Conservation (phyloP, 225 moss, liverwort and hornwort genomes). For the Polytrichum formosum region DNA sequence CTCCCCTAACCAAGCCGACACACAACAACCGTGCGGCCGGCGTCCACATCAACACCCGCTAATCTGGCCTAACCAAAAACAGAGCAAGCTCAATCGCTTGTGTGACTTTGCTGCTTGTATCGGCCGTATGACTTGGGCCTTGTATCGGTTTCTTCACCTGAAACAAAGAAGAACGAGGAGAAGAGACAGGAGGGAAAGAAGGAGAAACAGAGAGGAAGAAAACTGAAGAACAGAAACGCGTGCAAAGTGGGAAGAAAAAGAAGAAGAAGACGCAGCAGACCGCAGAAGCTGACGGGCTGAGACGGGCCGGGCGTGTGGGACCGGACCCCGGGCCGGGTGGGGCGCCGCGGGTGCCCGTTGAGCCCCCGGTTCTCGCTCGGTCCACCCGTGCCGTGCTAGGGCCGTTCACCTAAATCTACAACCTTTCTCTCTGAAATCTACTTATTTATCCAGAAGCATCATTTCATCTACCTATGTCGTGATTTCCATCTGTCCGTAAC, state of each 20-base stretch:
- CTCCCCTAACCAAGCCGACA: neutral
- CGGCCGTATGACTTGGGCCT: too few relatives aligned
- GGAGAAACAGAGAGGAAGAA: neutral
- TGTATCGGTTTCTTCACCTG: too few relatives aligned
- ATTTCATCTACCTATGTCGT: neutral
- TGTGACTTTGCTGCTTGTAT: too few relatives aligned
- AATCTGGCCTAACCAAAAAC: neutral
- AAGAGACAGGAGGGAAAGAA: neutral
- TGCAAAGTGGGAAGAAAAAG: neutral
- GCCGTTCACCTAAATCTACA: neutral
- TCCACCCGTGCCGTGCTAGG: neutral
- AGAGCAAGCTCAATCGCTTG: neutral
- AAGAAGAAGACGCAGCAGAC: neutral
- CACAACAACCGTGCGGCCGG: neutral
- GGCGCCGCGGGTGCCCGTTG: constrained; percentile 3
- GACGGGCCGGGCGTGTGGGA: too few relatives aligned
- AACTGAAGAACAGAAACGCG: neutral
- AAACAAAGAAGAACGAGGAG: neutral
- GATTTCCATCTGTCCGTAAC: neutral
- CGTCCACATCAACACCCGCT: constrained; percentile 1
- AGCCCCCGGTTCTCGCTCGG: constrained; percentile 3
- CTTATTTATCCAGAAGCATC: neutral
- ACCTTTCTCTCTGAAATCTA: neutral
- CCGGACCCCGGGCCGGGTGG: neutral
- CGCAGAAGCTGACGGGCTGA: neutral